Evolutionary conservation across 805 yeast genomes (phyloP), one percentile per base, ranked within the genome.

Genomic region (Dipodascus geniculatus): DNA sequence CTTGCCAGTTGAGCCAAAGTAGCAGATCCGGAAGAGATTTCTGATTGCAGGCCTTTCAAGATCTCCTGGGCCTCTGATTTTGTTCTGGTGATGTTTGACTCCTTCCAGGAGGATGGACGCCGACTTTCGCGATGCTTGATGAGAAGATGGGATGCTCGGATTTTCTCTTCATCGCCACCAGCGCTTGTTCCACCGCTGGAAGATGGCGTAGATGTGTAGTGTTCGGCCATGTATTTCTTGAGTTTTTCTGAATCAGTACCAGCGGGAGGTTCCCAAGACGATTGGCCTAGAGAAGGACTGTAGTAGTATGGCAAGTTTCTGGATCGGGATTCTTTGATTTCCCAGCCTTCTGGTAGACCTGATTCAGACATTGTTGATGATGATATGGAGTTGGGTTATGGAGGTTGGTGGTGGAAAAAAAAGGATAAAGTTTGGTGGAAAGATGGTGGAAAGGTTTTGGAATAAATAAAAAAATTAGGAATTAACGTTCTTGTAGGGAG

Each of bases 81-180:
- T 8, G 85, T 67, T 51, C 87, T 74, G 1, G 95, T 83, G 59
- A 91, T 86, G 42, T 79, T 75, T 22, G 81, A 83, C 35, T 78
- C 77, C 66, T 88, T 85, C 95, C 97, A 93, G 22, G 96, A 87
- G 11, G 89, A 80, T 4, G 99, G 98, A 61, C 95, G 81, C 60
- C 99, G 79, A 16, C 90, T 82, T 52, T 80, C 91, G 49, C 69
- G 72, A 68, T 90, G 96, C 67, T 93, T 93, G 58, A 91, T 76
- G 50, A 93, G 73, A 49, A 93, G 71, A 66, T 93, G 99, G 52
- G 85, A 75, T 17, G 85, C 90, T 56, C 91, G 78, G 22, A 93
- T 82, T 61, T 85, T 81, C 48, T 80, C 78, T 16, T 87, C 87
- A 22, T 51, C 57, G 14, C 49, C 48, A 23, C 51, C 57, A 28